Base-by-base conservation (phyloP, 225 moss, liverwort and hornwort species). In the Takakia lepidozioides region DNA sequence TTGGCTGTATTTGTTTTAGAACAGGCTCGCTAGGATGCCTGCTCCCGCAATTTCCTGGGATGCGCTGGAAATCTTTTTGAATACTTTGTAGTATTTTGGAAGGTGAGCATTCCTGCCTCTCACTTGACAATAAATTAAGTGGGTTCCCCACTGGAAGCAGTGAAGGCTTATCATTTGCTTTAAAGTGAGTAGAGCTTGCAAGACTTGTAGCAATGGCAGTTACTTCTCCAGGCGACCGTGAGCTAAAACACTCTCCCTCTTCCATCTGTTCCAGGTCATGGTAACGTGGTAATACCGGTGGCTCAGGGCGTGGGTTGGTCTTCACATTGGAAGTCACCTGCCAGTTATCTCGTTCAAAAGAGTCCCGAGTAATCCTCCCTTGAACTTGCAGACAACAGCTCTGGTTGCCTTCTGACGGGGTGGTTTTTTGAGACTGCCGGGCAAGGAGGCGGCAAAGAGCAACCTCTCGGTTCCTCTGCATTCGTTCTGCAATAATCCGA, bases 1-100 rank as follows among this genome's bases (percentile, higher is more conserved):
- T 65, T 20, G 57, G 57, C 22, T 74, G 69, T 25, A 30, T 50
- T 48, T 38, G 47, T 21, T 61, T 57, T 15, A 41, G 9, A 43
- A 16, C 25, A 18, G 21, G 18, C 17, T 20, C 18, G 26, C 35
- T 44, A 43, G 22, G 46, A 10, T 19, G 46, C 15, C 8, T 14
- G 41, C n/a, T 19, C 41, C 15, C 41, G 19, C 41, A 42, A 16
- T 3, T 42, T 19, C n/a, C 15, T 42, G n/a, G 19, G 41, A 42
- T 14, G n/a, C 5, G 19, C 15, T 42, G 22, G 46, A 46, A 22
- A 46, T 46, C 32, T 32, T 11, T 11, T 32, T 32, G n/a, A n/a
- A n/a, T n/a, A n/a, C 32, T 6, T 46, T 22, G 46, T 19, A 2
- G 4, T 19, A 5, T 23, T 18, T 23, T 18, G 46, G 6, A 10